phyloP scores from a whole-genome alignment of 1,284 basidiomycete species.

The Puccinia coronata region DNA sequence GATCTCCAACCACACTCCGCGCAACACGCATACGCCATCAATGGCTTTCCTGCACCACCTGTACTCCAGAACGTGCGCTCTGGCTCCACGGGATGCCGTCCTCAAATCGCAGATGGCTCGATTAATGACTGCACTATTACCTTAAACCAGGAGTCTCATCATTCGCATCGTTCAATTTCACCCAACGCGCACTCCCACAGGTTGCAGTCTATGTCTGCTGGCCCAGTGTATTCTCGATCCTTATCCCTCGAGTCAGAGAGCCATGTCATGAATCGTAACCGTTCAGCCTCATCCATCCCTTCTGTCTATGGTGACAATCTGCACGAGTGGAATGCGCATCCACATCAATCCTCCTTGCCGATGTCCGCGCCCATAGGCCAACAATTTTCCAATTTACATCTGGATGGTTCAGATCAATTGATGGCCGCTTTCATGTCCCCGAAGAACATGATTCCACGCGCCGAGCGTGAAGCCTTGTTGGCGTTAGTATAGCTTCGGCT shows the following conservation, averaged over 20 bases:
- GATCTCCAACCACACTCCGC: conserved; percentile 27
- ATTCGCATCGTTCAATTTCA: background rate
- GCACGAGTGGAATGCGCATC: conserved; percentile 4
- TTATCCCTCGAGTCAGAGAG: conserved; percentile 18
- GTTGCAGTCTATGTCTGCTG: conserved; percentile 20
- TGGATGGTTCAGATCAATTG: conserved; percentile 20
- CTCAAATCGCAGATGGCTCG: conserved; percentile 2
- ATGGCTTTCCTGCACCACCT: conserved; percentile 7
- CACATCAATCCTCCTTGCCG: background rate
- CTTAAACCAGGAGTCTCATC: background rate
- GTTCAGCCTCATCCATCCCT: conserved; percentile 4
- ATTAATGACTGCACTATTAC: background rate
- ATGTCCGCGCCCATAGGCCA: conserved; percentile 30
- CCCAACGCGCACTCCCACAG: background rate
- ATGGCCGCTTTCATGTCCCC: background rate
- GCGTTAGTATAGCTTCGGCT: conserved; percentile 13
- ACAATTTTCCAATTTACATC: conserved; percentile 37
- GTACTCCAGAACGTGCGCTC: background rate
- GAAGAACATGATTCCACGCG: conserved; percentile 8
- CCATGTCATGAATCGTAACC: conserved; percentile 11
- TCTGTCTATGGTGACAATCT: conserved; percentile 2
- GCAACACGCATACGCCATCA: background rate
- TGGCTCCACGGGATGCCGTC: background rate
- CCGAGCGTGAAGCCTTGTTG: conserved; percentile 44
- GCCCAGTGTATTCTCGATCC: conserved; percentile 26